Evolutionary conservation across 106 monocot species (phyloP).

Genomic region (Cymbidium sinense): DNA sequence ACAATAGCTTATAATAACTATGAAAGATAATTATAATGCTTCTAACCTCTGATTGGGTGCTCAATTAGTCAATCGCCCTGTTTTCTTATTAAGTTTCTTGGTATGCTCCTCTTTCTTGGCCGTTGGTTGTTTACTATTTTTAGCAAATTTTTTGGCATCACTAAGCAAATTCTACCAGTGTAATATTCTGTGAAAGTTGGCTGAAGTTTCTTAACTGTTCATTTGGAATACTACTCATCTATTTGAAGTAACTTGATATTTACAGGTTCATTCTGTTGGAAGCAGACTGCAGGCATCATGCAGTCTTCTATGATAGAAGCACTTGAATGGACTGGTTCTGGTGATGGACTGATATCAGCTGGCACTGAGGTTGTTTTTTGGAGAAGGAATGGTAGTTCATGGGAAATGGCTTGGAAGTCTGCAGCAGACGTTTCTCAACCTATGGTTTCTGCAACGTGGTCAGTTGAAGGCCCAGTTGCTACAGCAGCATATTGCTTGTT

Average conservation of each 20-base stretch:
- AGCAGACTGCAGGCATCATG: constrained; percentile 35
- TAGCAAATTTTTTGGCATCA: not conserved
- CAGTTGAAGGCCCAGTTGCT: constrained; percentile 61
- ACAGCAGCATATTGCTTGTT: constrained; percentile 27
- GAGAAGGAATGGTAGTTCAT: constrained; percentile 43
- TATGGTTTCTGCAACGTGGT: constrained; percentile 74
- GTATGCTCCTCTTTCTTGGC: not conserved
- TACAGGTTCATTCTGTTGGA: constrained; percentile 74
- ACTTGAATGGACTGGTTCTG: constrained; percentile 79
- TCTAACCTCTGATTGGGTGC: not conserved
- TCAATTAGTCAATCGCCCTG: not conserved
- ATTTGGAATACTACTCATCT: not conserved
- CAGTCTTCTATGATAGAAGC: constrained; percentile 58
- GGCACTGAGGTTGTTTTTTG: constrained; percentile 62
- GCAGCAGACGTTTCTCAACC: constrained; percentile 44
- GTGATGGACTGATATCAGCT: constrained; percentile 64
- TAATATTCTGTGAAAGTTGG: not conserved
- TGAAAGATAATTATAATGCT: not conserved
- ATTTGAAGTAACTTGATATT: constrained; percentile 5
- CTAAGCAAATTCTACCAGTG: not conserved
- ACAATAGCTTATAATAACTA: no score
- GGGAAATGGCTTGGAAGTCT: constrained; percentile 63
- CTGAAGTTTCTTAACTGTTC: not conserved
- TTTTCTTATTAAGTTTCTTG: not conserved
- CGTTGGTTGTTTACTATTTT: not conserved